Base-by-base conservation (phyloP, 2,329 filamentous ascomycete genomes). In the Fusarium protoensiforme region DNA sequence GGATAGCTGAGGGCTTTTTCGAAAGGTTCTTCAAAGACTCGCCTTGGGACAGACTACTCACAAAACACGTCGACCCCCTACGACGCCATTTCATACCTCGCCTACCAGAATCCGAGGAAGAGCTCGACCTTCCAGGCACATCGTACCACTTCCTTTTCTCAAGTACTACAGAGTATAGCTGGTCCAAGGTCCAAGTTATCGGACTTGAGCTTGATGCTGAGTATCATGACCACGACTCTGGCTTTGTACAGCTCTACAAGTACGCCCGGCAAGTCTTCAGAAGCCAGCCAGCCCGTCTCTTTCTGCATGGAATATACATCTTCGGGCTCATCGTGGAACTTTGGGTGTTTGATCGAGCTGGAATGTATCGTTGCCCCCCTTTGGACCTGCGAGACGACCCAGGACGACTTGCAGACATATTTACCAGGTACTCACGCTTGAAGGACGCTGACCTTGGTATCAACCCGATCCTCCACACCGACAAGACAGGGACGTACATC, bases 351-450 rank as follows among this genome's bases (percentile, higher is more conserved):
- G 27, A 54, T 6, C n/a, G 51, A 22, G 27, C 7, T 35, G 51
- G 51, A 1, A 22, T 54, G n/a, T 54, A 31, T 18, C 14, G 14
- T 18, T 27, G 13, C 16, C 5, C 3, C 16, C 43, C 24, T n/a
- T 64, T 72, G n/a, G 48, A 72, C 24, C 7, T 61, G 6, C 24
- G 36, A 31, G n/a, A 56, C 9, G 38, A 58, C 7, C 59, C 61
- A 18, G 7, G 59, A 16, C 57, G 35, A 7, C 57, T 61, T 27
- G 41, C 27, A 22, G 41, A 35, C 35, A 43, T 68, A 2, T 11
- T 68, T 2, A 20, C 13, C 7, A n/a, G 14, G 5, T 73, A 75
- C 39, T 7, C 20, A 2, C 65, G n/a, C 10, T 71, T 77, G 69
- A 64, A 18, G 13, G 56, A 72, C 5, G 14, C 18, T 14, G 58